Base-by-base conservation (phyloP, 2,329 filamentous ascomycete genomes). In the Fusarium solani-melongenae region DNA sequence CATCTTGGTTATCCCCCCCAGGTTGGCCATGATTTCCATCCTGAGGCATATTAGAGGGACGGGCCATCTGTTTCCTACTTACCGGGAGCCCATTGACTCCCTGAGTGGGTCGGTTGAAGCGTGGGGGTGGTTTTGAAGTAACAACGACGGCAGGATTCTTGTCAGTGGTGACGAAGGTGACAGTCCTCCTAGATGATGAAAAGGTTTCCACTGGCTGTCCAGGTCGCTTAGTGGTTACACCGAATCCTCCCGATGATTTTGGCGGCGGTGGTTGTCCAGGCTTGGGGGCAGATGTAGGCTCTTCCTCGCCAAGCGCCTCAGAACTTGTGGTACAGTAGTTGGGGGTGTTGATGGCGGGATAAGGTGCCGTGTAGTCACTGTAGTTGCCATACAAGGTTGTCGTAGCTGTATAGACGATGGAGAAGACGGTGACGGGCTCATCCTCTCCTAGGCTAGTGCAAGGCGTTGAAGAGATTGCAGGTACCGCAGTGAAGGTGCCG, bases 111-210 rank as follows among this genome's bases (percentile, higher is more conserved):
- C 73, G 69, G 27, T 82, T 82, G 70, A 86, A 88, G 69, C 79
- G 72, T 0, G 86, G 86, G 6, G 82, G 79, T 6, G 77, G 67
- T 17, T 83, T 78, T 3, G 83, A 81, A 1, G 84, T 76, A 67
- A 82, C 81, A 4, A 88, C 82, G 17, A 89, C 86, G 10, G 85
- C 83, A 0, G 88, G 88, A 64, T 89, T 89, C 76, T 88, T 89
- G 76, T 88, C 87, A 4, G 87, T 88, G 3, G 87, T 88, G 59
- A 86, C 76, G 55, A 88, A 85, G 5, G 84, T 86, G 55, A 87
- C 73, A 7, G 84, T 84, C 29, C 74, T 24, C 57, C 73, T 67
- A 56, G 62, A 62, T 38, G 56, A 62, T 29, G 66, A 72, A 55
- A 61, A 63, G 12, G 63, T 76, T 62, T 31, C 44, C 20, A n/a